Evolutionary conservation across 768 basidiomycete genomes (phyloP).

Genomic region (Trichaptum fuscoviolaceum): DNA sequence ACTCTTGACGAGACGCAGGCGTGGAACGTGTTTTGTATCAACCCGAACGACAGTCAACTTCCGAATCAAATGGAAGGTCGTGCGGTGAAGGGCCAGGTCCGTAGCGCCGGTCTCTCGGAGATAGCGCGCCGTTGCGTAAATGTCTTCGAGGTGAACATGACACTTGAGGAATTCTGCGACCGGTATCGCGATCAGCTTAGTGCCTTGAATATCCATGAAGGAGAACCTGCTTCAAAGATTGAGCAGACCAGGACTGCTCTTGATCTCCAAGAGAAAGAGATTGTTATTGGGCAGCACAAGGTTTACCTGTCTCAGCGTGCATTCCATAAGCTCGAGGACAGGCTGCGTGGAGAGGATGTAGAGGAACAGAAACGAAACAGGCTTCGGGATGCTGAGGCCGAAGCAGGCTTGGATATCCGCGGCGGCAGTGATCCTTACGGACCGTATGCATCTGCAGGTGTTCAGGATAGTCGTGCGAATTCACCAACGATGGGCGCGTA

Average conservation of each 20-base stretch:
- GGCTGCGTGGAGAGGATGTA: slow-evolving; percentile 72
- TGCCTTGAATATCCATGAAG: slow-evolving; percentile 52
- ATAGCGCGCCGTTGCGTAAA: slow-evolving; percentile 61
- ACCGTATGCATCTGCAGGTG: slow-evolving; percentile 22
- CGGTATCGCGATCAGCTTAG: slow-evolving; percentile 70
- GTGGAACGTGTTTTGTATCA: slow-evolving; percentile 91
- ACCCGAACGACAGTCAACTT: slow-evolving; percentile 92
- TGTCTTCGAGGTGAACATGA: slow-evolving; percentile 81
- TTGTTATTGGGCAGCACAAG: slow-evolving; percentile 81
- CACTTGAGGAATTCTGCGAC: slow-evolving; percentile 79
- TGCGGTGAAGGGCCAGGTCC: slow-evolving; percentile 87
- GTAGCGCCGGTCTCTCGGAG: slow-evolving; percentile 73
- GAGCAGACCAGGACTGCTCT: slow-evolving; percentile 53
- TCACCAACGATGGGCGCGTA: slow-evolving; percentile 36
- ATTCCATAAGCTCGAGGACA: slow-evolving; percentile 87
- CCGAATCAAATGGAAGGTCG: slow-evolving; percentile 93
- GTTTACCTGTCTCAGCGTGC: slow-evolving; percentile 83
- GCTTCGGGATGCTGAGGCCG: slow-evolving; percentile 68
- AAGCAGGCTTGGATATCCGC: slow-evolving; percentile 31
- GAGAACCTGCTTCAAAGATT: slow-evolving; percentile 52
- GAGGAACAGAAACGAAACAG: slow-evolving; percentile 84
- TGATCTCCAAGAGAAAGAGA: slow-evolving; percentile 58
- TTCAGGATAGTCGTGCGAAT: slow-evolving; percentile 38
- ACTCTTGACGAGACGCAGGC: slow-evolving; percentile 85
- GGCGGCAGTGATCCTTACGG: slow-evolving; percentile 23